A percentile compares a stretch with the other conserved stretches of the same genome.
Evolutionary conservation across 2,329 filamentous ascomycete species (phyloP).

Genomic region (Pseudocercospora fuligena): DNA sequence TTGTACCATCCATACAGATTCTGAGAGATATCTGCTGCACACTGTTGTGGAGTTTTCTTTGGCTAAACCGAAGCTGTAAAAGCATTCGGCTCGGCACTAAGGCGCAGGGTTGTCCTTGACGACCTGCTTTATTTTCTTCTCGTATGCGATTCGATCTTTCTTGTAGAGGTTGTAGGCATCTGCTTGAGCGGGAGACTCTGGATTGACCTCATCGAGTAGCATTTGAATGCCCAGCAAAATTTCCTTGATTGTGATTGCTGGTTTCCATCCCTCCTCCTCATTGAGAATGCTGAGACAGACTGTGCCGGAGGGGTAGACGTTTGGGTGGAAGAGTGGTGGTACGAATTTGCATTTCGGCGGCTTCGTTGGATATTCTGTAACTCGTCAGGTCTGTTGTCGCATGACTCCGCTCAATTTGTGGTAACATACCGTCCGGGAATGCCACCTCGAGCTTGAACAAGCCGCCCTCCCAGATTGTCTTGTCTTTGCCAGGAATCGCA

Average conservation of each 20-base stretch:
- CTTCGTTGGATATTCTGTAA: constrained; percentile 92
- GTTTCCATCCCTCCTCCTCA: constrained; percentile 98
- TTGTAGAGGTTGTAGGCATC: constrained; percentile 98
- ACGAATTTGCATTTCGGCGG: constrained; percentile 99
- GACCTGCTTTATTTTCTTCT: constrained; percentile 82
- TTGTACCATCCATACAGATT: background rate
- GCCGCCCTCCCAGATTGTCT: constrained; percentile 97
- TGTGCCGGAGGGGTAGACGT: constrained; percentile 97
- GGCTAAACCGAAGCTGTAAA: background rate
- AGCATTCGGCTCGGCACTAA: constrained; percentile 19
- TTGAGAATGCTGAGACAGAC: constrained; percentile 97
- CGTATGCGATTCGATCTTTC: constrained; percentile 84
- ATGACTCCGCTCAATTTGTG: background rate
- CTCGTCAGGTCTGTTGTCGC: constrained; percentile 17
- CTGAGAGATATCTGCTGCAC: background rate
- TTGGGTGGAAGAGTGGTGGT: constrained; percentile 95
- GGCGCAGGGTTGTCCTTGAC: constrained; percentile 88
- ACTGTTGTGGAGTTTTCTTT: background rate
- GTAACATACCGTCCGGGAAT: constrained; percentile 79
- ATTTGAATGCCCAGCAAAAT: constrained; percentile 96
- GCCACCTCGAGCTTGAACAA: constrained; percentile 91
- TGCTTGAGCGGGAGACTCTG: constrained; percentile 93
- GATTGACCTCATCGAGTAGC: constrained; percentile 93
- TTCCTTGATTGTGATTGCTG: constrained; percentile 97
- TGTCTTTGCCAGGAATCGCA: constrained; percentile 92